phyloP scores from a whole-genome alignment of 225 moss, liverwort and hornwort species.

The Antitrichia curtipendula region DNA sequence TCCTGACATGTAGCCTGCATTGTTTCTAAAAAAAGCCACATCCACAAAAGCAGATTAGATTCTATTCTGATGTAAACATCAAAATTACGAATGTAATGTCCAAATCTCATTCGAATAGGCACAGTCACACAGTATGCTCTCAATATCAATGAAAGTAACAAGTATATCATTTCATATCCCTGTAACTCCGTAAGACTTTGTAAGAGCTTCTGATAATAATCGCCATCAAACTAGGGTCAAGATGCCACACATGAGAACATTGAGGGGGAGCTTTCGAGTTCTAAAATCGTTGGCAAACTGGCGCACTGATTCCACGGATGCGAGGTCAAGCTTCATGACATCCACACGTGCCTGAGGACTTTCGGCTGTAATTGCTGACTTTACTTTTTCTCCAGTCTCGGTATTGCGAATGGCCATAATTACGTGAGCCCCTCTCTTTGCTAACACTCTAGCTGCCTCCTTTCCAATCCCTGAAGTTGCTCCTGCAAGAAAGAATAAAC shows the following conservation, averaged over 20 bases:
- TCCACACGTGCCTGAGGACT: slow-evolving; percentile 37
- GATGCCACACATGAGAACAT: slow-evolving; percentile 38
- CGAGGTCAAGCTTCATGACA: slow-evolving; percentile 46
- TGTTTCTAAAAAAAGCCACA: slow-evolving; percentile 15
- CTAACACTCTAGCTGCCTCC: slow-evolving; percentile 43
- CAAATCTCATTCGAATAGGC: background rate
- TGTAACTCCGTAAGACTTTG: background rate
- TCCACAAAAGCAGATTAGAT: background rate
- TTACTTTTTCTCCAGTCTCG: slow-evolving; percentile 36
- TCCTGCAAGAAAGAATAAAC: slow-evolving; percentile 15
- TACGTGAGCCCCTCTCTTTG: slow-evolving; percentile 45
- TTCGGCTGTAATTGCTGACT: slow-evolving; percentile 12
- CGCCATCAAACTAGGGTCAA: background rate
- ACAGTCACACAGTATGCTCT: background rate
- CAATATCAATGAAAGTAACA: background rate
- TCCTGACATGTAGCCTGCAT: slow-evolving; percentile 48
- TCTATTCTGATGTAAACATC: background rate
- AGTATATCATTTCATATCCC: background rate
- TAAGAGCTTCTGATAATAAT: background rate
- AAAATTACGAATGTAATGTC: background rate
- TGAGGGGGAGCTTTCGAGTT: slow-evolving; percentile 30
- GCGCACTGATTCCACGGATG: slow-evolving; percentile 43
- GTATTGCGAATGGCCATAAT: slow-evolving; percentile 43
- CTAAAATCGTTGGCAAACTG: slow-evolving; percentile 37
- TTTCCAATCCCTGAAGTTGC: slow-evolving; percentile 52